Conservation (phyloP, 192 early-diverging fungal species). For the Spizellomyces punctatus region DNA sequence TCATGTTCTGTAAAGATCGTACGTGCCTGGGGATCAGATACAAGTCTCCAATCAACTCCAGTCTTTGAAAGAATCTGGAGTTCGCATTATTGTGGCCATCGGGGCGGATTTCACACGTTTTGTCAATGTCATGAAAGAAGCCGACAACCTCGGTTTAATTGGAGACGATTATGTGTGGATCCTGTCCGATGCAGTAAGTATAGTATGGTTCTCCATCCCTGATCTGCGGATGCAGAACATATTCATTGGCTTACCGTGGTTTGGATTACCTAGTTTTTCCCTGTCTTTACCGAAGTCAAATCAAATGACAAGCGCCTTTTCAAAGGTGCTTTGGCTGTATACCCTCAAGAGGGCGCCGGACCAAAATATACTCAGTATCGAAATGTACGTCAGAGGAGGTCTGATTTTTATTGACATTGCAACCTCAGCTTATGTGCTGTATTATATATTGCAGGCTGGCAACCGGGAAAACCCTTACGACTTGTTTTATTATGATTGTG, state of each 20-base stretch:
- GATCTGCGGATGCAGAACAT: too few species aligned
- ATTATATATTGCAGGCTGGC: not conserved
- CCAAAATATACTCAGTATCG: not conserved
- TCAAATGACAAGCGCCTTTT: not conserved
- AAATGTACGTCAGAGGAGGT: too few species aligned
- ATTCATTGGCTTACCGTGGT: too few species aligned
- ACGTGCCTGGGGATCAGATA: not conserved
- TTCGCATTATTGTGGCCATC: conserved; percentile 8
- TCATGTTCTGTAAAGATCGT: not conserved
- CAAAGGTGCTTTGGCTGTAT: not conserved
- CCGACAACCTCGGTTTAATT: conserved; percentile 4
- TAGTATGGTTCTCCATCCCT: too few species aligned
- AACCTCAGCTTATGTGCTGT: too few species aligned
- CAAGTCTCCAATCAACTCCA: not conserved
- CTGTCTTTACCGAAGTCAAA: too few species aligned
- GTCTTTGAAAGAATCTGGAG: conserved; percentile 9
- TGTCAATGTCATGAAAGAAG: not conserved
- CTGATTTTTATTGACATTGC: too few species aligned
- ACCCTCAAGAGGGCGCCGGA: not conserved
- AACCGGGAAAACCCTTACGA: not conserved
- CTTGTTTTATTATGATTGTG: conserved; percentile 2
- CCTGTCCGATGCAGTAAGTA: not conserved
- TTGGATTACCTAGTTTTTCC: too few species aligned
- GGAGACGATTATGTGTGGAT: conserved; percentile 21
- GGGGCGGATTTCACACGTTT: conserved; percentile 1